phyloP scores from a whole-genome alignment of 2,329 filamentous ascomycete genomes.

The Aspergillus cejpii region DNA sequence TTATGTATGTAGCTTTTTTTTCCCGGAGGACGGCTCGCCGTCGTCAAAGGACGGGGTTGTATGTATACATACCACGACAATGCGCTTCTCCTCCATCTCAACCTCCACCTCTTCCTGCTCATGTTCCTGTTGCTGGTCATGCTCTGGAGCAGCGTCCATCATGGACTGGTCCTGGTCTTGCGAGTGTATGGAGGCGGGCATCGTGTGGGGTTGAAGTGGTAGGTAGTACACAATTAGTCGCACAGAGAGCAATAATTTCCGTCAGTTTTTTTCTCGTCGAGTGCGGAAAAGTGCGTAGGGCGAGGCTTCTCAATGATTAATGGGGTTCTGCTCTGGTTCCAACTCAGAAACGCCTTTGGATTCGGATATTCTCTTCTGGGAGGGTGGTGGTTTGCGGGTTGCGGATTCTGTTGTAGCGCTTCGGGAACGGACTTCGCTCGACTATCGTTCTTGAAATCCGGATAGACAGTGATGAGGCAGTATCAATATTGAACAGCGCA shows the following conservation, averaged over 20 bases:
- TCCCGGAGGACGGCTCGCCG: too few species aligned
- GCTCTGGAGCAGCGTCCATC: conserved; percentile 29
- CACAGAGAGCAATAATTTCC: neutral
- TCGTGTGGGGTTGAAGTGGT: conserved; percentile 11
- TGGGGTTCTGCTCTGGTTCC: too few species aligned
- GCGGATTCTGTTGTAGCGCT: too few species aligned
- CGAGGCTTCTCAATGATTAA: neutral
- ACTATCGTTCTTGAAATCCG: neutral
- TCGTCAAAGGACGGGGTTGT: too few species aligned
- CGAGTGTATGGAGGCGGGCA: conserved; percentile 38
- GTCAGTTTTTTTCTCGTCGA: conserved; percentile 2
- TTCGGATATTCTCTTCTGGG: too few species aligned
- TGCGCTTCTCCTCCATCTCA: conserved; percentile 46
- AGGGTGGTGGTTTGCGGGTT: too few species aligned
- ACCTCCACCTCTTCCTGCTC: conserved; percentile 30
- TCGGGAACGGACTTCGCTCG: too few species aligned
- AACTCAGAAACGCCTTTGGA: neutral
- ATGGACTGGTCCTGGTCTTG: conserved; percentile 40
- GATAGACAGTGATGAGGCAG: neutral
- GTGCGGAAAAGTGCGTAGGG: neutral
- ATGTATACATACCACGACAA: conserved; percentile 52
- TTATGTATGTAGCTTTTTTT: neutral
- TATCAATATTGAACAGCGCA: neutral
- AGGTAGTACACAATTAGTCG: neutral
- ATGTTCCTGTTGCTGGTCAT: conserved; percentile 45